phyloP scores from a whole-genome alignment of 176 grass and related monocot species.

The Pharus latifolius region DNA sequence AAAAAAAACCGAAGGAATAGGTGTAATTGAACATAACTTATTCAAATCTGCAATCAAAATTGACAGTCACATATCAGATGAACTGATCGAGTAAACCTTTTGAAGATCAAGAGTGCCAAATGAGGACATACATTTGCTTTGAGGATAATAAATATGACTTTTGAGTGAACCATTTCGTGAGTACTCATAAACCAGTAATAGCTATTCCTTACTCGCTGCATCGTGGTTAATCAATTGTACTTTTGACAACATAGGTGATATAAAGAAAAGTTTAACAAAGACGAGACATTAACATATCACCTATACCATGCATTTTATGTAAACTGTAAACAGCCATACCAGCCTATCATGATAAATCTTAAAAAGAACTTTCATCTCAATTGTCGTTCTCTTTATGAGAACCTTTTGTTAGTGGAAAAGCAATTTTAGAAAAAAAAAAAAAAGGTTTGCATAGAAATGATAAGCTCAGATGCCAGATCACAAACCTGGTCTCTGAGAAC shows the following conservation, averaged over 20 bases:
- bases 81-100: neutral
- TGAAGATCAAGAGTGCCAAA: neutral
- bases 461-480: neutral
- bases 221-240: slow-evolving; percentile 99
- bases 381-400: slow-evolving; percentile 96
- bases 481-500: slow-evolving; percentile 96
- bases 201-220: slow-evolving; percentile 81
- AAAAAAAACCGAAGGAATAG: too few species aligned
- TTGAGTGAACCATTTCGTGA: slow-evolving; percentile 92
- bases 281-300: neutral
- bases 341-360: slow-evolving; percentile 98
- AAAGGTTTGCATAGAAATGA: slow-evolving; percentile 13
- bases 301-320: slow-evolving; percentile 2
- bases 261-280: slow-evolving; percentile 28
- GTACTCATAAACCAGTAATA: slow-evolving; percentile 94
- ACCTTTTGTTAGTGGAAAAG: slow-evolving; percentile 31
- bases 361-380: slow-evolving; percentile 95
- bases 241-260: slow-evolving; percentile 68
- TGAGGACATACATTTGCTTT: slow-evolving; percentile 69
- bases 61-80: neutral
- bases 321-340: slow-evolving; percentile 43
- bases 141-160: slow-evolving; percentile 81
- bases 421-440: neutral
- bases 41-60: too few species aligned
- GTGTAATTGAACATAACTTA: too few species aligned